These are phyloP conservation scores for Volvox carteri DNA, from an alignment of 163 green algal species.

Conservation along the genomic window DNA sequence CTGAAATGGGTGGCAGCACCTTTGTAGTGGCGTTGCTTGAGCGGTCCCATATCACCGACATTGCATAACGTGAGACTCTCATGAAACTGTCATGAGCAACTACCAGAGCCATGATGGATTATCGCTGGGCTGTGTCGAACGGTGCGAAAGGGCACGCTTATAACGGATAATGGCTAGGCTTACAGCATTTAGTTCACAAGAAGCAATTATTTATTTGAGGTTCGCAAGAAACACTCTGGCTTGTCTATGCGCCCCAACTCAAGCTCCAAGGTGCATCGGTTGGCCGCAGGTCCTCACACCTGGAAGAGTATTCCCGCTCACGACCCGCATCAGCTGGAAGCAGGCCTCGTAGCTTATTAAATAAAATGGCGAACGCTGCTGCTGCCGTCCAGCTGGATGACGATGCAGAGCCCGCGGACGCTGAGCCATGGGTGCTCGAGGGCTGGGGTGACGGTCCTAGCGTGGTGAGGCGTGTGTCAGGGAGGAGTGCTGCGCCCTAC, in stretches of 20 bases:
- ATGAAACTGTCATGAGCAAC: constrained; percentile 24
- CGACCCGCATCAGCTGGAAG: constrained; percentile 52
- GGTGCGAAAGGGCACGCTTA: constrained; percentile 8
- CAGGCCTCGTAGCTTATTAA: constrained; percentile 49
- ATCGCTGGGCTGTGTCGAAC: constrained; percentile 17
- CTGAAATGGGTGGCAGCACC: no score
- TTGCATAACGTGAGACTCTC: not conserved
- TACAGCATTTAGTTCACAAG: not conserved
- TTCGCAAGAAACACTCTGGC: not conserved
- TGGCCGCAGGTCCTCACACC: constrained; percentile 48
- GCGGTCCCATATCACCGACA: constrained; percentile 6
- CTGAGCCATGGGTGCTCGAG: constrained; percentile 56
- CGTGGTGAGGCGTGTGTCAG: constrained; percentile 39
- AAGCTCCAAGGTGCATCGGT: constrained; percentile 15
- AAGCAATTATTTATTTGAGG: no score
- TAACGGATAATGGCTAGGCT: not conserved
- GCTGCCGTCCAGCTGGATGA: constrained; percentile 39
- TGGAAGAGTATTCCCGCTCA: constrained; percentile 53
- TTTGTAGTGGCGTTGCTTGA: no score
- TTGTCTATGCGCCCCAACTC: not conserved
- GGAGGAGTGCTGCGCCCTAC: not conserved
- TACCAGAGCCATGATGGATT: constrained; percentile 38
- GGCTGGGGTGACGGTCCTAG: constrained; percentile 58
- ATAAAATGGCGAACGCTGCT: constrained; percentile 51
- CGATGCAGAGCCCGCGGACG: constrained; percentile 21